These are phyloP conservation scores for Eucalyptus coolabah DNA, from an alignment of 345 rosid genomes.

Conservation along the genomic window DNA sequence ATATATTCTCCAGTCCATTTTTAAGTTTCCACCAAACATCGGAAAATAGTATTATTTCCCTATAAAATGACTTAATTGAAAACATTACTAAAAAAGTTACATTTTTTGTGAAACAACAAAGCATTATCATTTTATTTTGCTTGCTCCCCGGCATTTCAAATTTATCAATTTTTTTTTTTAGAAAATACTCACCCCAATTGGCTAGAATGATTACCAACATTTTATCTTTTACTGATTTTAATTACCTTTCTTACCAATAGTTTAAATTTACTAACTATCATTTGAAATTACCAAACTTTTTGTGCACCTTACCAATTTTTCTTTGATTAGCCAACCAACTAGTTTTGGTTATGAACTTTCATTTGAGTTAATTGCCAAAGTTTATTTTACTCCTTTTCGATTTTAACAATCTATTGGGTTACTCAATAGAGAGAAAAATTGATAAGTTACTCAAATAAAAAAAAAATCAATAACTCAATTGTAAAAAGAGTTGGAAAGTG, in stretches of 20 bases:
- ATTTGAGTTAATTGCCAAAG: background rate
- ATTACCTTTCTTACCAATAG: background rate
- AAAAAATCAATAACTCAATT: no score
- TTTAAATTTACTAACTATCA: background rate
- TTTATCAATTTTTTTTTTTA: background rate
- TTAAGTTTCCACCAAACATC: no score
- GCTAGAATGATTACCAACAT: background rate
- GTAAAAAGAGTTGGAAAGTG: no score
- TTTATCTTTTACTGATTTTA: background rate
- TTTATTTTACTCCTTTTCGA: background rate
- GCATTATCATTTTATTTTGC: background rate
- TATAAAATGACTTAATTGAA: no score
- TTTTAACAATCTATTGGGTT: background rate
- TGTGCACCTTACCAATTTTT: background rate
- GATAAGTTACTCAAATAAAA: no score
- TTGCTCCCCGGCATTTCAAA: background rate
- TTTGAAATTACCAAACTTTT: background rate
- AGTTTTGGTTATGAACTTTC: background rate
- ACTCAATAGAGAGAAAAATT: no score
- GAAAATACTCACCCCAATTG: background rate
- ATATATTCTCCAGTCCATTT: no score
- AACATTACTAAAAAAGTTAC: no score
- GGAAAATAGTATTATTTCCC: no score
- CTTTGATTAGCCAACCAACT: background rate
- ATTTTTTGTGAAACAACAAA: no score